Percentiles rank a stretch among this genome's conserved stretches.
These are phyloP conservation scores for Xanthoconium purpureum DNA, from an alignment of 768 basidiomycete species.

Conservation along the genomic window DNA sequence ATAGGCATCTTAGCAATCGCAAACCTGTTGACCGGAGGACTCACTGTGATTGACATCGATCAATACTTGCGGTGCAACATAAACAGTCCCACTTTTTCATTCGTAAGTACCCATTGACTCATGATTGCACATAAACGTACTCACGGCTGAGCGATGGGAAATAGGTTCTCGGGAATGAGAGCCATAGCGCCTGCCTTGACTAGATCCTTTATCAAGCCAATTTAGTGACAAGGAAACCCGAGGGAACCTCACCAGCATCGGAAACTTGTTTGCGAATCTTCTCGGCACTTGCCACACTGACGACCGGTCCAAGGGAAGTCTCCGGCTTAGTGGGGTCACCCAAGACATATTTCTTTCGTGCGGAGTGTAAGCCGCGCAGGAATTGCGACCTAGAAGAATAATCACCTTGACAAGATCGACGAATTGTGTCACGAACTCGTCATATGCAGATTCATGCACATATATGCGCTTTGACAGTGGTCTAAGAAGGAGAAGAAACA, in stretches of 20 bases:
- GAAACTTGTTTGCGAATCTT: conserved; percentile 82
- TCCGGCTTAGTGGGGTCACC: conserved; percentile 76
- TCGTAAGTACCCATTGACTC: not conserved
- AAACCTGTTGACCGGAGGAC: conserved; percentile 29
- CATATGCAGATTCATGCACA: conserved; percentile 82
- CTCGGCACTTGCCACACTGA: conserved; percentile 82
- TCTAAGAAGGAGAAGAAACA: not conserved
- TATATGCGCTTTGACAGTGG: conserved; percentile 71
- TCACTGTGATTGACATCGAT: conserved; percentile 84
- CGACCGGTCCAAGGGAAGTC: conserved; percentile 89
- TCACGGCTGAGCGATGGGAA: conserved; percentile 66
- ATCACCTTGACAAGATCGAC: conserved; percentile 70
- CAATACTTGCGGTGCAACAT: conserved; percentile 88
- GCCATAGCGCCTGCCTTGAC: conserved; percentile 77
- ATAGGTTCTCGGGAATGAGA: conserved; percentile 65
- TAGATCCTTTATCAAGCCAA: conserved; percentile 21
- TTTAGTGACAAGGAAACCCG: not conserved
- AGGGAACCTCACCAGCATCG: conserved; percentile 62
- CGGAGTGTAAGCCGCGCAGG: not conserved
- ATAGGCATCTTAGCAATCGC: conserved; percentile 2
- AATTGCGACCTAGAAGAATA: not conserved
- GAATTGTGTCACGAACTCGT: conserved; percentile 71
- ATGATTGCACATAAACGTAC: conserved; percentile 19
- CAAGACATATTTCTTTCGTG: conserved; percentile 66
- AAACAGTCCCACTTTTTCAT: conserved; percentile 65